Evolutionary conservation across 176 grass and related monocot genomes (phyloP), one percentile per base, ranked within the genome.

Genomic region (Ensete glaucum): DNA sequence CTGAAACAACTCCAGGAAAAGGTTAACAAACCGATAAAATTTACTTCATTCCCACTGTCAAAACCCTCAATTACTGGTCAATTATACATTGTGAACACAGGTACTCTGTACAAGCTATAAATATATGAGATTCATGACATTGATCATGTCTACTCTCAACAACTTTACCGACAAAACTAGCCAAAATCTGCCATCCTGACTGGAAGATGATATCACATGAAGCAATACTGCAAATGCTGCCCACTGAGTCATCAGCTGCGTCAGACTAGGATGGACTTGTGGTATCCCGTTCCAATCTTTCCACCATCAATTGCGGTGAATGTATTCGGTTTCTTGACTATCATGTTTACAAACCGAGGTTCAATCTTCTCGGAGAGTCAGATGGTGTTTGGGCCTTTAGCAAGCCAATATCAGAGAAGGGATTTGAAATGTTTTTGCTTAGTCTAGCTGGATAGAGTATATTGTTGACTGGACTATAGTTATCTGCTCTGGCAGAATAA

Each of bases 381-480:
- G 74, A 83, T 1, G 84, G 82, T 73, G 74, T 68, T 64, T 80
- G 85, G 9, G 73, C 53, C 76, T 78, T 99, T 26, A 69, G 15
- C n/a, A 82, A 77, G 29, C 70, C 68, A 14, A 76, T 69, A 52
- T 98, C 88, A 0, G 76, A 76, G 77, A 72, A 89, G 64, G 82
- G 86, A 52, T 98, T 84, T 24, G 77, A 69, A 43, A 85, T 54
- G 64, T 62, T 52, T 62, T 62, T 81, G 79, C 76, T 80, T 81
- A 76, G 60, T 71, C 85, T 78, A 0, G 16, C 77, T 9, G 88
- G 88, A 63, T 94, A 99, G 27, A 82, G 88, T 9, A 83, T 67
- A 49, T 79, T 34, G 77, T 94, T 99, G 82, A 99, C 84, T 63
- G 86, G 86, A 72, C 88, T 94, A 69, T 91, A 86, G 83, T 87